Evolutionary conservation across 768 basidiomycete species (phyloP), one percentile per base, ranked within the genome.

Genomic region (Tylopilus felleus): DNA sequence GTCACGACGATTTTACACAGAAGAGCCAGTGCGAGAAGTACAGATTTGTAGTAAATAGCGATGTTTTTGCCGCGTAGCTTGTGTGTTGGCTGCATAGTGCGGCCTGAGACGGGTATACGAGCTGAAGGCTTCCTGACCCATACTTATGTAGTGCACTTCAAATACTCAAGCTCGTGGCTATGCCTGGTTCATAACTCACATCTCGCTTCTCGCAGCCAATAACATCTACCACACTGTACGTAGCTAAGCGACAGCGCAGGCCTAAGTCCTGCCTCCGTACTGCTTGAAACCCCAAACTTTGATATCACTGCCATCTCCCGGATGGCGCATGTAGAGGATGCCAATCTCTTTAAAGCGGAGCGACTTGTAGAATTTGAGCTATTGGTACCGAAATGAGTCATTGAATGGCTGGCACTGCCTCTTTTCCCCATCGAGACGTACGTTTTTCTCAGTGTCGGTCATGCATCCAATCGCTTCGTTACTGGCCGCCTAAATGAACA

Each of bases 381-480:
- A 31, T 51, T 12, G 27, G 9, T 2, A 50, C 29, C 31, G 16
- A 23, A 29, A 33, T 53, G 19, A 36, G 41, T 43, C 25, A 19
- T 2, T 29, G 29, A 12, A 3, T 19, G 38, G 8, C 38, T 38
- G 2, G 38, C 35, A 17, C 35, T 13, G 35, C 35, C n/a, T n/a
- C 19, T 33, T 27, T 25, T 22, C 17, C 21, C 28, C 38, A 17
- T 14, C 28, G 5, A 14, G 22, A 29, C 53, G 13, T 19, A 54
- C 53, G 19, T 54, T 54, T 43, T 42, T 51, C 33, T 50, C 53
- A 3, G 49, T 14, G 35, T 54, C 49, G 8, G 53, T 51, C 10
- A 22, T 38, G 23, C 36, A 38, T 28, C 49, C 53, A 19, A 54
- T 25, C 16, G 39, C 41, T 22, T 51, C 47, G 21, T 43, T 21